phyloP scores from a whole-genome alignment of 257 asterid genomes.

The Jaltomata sinuosa region DNA sequence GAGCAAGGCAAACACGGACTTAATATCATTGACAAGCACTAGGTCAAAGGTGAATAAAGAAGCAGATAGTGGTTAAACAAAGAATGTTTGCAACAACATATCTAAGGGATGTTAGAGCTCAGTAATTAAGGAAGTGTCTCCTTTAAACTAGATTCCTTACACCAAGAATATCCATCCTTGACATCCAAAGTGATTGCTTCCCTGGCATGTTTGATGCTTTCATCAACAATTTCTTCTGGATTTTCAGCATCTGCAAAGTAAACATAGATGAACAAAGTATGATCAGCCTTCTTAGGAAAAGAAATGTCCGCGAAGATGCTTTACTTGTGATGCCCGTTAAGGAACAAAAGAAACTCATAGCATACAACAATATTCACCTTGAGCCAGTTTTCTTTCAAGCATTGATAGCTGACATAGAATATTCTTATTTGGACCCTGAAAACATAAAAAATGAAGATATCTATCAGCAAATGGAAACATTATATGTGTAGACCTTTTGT shows the following conservation, averaged over 20 bases:
- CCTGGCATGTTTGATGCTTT: conserved; percentile 82
- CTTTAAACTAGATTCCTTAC: conserved; percentile 30
- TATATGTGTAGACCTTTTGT: neutral
- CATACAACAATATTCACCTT: conserved; percentile 29
- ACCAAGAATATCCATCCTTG: conserved; percentile 78
- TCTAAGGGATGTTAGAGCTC: neutral
- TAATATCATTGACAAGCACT: neutral
- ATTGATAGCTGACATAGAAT: conserved; percentile 89
- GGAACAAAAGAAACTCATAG: neutral
- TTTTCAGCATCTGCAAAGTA: conserved; percentile 63
- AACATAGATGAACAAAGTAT: conserved; percentile 8
- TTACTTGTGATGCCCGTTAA: neutral
- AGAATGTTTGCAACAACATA: neutral
- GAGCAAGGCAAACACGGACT: neutral
- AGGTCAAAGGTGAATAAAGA: neutral
- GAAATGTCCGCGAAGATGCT: neutral
- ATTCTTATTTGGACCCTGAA: conserved; percentile 71
- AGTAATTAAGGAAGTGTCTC: neutral
- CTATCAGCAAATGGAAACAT: neutral
- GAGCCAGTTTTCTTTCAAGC: conserved; percentile 91
- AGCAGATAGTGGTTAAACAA: neutral
- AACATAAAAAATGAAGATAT: neutral
- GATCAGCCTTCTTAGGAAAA: neutral
- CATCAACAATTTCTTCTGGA: conserved; percentile 62
- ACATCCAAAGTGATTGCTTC: conserved; percentile 85